Evolutionary conservation across 495 filamentous ascomycete species (phyloP).

Genomic region (Neurospora sp.): DNA sequence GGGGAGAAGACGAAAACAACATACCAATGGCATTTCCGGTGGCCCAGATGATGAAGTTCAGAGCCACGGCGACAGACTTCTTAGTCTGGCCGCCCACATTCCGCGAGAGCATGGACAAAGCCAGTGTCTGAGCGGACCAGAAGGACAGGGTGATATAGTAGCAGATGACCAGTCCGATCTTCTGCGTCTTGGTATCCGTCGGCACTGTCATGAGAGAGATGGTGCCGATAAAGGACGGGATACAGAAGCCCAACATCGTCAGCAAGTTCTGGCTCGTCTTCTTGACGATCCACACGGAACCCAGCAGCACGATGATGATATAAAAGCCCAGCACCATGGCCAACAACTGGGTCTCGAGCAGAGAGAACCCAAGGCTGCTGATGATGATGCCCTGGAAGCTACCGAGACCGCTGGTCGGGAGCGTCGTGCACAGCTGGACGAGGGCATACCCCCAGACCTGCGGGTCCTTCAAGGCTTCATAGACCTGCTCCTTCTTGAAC

Average conservation of each 20-base stretch:
- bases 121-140: constrained; percentile 47
- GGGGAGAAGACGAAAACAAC: background rate
- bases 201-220: constrained; percentile 45
- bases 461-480: constrained; percentile 39
- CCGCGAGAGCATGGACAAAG: constrained; percentile 39
- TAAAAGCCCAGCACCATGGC: constrained; percentile 65
- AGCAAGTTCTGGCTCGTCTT: constrained; percentile 53
- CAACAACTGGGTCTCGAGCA: constrained; percentile 45
- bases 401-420: constrained; percentile 58
- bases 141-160: constrained; percentile 50
- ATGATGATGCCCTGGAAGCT: constrained; percentile 57
- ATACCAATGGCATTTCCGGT: constrained; percentile 40
- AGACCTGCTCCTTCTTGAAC: constrained; percentile 34
- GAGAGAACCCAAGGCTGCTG: constrained; percentile 37
- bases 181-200: constrained; percentile 30
- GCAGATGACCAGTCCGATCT: constrained; percentile 43
- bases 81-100: constrained; percentile 49
- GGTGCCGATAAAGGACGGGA: constrained; percentile 52
- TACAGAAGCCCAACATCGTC: constrained; percentile 51
- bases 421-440: constrained; percentile 55
- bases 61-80: constrained; percentile 37
- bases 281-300: constrained; percentile 54
- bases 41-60: constrained; percentile 42
- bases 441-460: constrained; percentile 39
- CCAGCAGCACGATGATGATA: constrained; percentile 56